Base-by-base conservation (phyloP, 2,329 filamentous ascomycete species). In the Penicillium griseofulvum region DNA sequence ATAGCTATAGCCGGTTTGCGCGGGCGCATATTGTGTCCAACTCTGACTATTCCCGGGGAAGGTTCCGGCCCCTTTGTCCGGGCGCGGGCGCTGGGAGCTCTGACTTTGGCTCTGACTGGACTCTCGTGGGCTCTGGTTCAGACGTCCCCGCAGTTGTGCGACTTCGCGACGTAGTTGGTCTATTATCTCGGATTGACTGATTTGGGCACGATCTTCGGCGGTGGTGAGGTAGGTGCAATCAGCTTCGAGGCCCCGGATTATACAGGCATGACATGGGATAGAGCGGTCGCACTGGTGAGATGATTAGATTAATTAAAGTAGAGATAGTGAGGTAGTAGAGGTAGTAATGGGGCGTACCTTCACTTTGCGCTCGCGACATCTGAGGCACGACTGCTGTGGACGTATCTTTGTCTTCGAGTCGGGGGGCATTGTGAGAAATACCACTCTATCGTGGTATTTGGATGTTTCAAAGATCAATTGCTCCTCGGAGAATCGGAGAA, bases 161-260 rank as follows among this genome's bases (percentile, higher is more conserved):
- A 70, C 55, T 39, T 70, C 66, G 19, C 62, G 60, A 16, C 67
- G 63, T 31, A 70, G 46, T 12, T 58, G 61, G 19, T 68, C 55
- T 34, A 70, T 70, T 24, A 67, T 61, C 31, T 68, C 77, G 37
- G 81, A 75, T 65, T 85, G 80, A 79, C 87, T 85, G 42, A 87
- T 79, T 57, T 82, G 78, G 71, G 87, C 87, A 36, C 84, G 85
- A 58, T 87, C 82, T 37, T 86, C 85, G 65, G 65, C 49, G 5
- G 63, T 67, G 11, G 67, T 63, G 11, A 65, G 60, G 55, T 70
- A 70, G 16, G 62, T 62, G 55, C 67, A 70, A 57, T 70, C 65
- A 5, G 66, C 55, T 51, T 65, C 59, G 31, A 66, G 49, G 39
- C 67, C 65, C 39, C 67, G 67, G 42, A 57, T 54, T 19, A 65